Base-by-base conservation (phyloP, 371 early-diverging fungal species). In the Mortierella sp. region DNA sequence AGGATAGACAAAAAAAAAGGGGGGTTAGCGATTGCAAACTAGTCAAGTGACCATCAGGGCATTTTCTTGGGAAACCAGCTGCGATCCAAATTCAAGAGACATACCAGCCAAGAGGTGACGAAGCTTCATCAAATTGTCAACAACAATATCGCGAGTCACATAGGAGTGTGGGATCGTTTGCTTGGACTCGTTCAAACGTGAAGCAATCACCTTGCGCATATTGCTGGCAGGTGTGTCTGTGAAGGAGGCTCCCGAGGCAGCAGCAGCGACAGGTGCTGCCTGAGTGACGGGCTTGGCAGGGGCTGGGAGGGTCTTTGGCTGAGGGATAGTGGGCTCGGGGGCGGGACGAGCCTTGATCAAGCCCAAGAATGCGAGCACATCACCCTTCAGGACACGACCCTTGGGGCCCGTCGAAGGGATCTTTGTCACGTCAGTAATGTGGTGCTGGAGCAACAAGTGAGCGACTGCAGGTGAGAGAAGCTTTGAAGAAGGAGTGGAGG, bases 361-460 rank as follows among this genome's bases (percentile, higher is more conserved):
- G 43, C 89, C 88, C 62, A 94, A 79, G 81, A 89, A 95, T 47
- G 84, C 87, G 58, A 95, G 84, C 0, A 97, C 94, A 76, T 98
- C 98, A 37, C 93, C 92, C 86, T 97, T 96, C 62, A 97, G 82
- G 61, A 98, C 90, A 37, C 97, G 91, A 16, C 96, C 95, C 64
- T 92, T 89, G 44, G 97, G 96, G 18, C 98, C 98, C 25, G 96
- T 91, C 5, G 96, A 93, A 58, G 56, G 80, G 70, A 94, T 91
- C 80, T 86, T 84, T 68, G 72, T 77, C 44, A 91, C 84, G 61
- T 85, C 83, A 1, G 80, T 68, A 26, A 86, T 87, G 46, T 90
- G 88, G 80, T 92, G 85, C 60, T 83, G 80, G 23, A 85, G 71
- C 26, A 89, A 76, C 63, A 91, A 80, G 64, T 84, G 86, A 44